Base-by-base conservation (phyloP, 768 basidiomycete species). In the Tephrocybe sp. region DNA sequence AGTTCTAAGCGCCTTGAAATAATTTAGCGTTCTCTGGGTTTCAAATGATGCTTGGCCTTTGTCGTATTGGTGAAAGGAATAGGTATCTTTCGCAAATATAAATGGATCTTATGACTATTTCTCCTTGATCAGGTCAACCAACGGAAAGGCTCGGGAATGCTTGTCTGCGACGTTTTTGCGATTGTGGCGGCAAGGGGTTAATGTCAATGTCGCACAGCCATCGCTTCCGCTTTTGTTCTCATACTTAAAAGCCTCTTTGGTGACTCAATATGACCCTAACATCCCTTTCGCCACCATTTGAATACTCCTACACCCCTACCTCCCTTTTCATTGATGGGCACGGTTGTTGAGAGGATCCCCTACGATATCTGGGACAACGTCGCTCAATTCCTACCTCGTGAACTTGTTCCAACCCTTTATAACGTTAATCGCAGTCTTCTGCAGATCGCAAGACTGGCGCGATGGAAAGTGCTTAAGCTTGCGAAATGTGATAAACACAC, bases 301-400 rank as follows among this genome's bases (percentile, higher is more conserved):
- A n/a, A n/a, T n/a, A 36, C 33, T 9, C 36, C 42, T 1, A 31
- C 5, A 20, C 33, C 23, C 42, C 11, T n/a, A 34, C 4, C 39
- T 10, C 9, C n/a, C 49, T 8, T 17, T 23, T 11, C 22, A n/a
- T n/a, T 4, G 4, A 56, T 56, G 54, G 54, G 43, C 7, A 52
- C 43, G 22, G 38, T 46, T 2, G 19, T 53, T 0, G 48, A 55
- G 13, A 52, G 48, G 35, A 49, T 48, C 5, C 62, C 62, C 17
- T 56, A 58, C 41, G 61, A 64, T n/a, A 46, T 67, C 32, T 64
- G 62, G 65, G 40, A 41, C 22, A 20, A 54, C 32, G 54, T 65
- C 19, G 49, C 58, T 12, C 44, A 48, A 22, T 65, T 52, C 48
- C 45, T 67, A 7, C 57, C 64, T 14, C 40, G 49, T 5, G 33